These are phyloP conservation scores for Purpureocillium takamizusanense DNA, from an alignment of 2,329 filamentous ascomycete genomes.

Conservation along the genomic window DNA sequence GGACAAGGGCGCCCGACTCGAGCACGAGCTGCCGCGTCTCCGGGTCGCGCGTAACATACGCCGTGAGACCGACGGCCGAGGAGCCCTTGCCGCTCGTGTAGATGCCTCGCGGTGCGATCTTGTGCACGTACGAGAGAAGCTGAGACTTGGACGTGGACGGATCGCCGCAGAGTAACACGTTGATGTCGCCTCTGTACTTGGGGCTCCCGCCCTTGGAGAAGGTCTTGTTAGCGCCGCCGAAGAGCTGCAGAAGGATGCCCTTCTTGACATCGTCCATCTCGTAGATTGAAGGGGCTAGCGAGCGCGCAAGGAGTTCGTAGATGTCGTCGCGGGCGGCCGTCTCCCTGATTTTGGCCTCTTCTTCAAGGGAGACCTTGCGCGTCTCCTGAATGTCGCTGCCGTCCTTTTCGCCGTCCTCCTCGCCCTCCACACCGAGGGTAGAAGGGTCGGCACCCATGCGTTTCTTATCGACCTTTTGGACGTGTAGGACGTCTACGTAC, in stretches of 20 bases:
- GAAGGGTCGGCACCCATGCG: conserved; percentile 85
- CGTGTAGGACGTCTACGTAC: conserved; percentile 88
- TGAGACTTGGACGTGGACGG: conserved; percentile 96
- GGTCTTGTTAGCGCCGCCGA: conserved; percentile 95
- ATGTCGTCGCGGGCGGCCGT: conserved; percentile 76
- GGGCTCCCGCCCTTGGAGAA: conserved; percentile 95
- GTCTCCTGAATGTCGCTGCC: conserved; percentile 75
- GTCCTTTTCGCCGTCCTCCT: conserved; percentile 52
- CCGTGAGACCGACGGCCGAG: conserved; percentile 72
- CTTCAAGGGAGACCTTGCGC: conserved; percentile 74
- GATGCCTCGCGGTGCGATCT: conserved; percentile 83
- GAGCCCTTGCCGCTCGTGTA: conserved; percentile 78
- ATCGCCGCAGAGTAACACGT: conserved; percentile 91
- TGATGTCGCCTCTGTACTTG: conserved; percentile 94
- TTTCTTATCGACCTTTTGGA: conserved; percentile 94
- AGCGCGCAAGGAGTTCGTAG: conserved; percentile 85
- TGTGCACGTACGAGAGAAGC: conserved; percentile 88
- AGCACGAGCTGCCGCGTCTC: conserved; percentile 73
- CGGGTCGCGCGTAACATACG: conserved; percentile 72
- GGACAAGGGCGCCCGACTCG: conserved; percentile 69
- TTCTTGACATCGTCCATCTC: conserved; percentile 99
- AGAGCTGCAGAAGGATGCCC: conserved; percentile 90
- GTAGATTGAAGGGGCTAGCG: conserved; percentile 88
- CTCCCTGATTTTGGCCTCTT: conserved; percentile 79
- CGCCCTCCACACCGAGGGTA: conserved; percentile 74